Percentiles rank a stretch among this genome's conserved stretches.
phyloP scores from a whole-genome alignment of 208 protist species.

The Wallacemonas rigidus region DNA sequence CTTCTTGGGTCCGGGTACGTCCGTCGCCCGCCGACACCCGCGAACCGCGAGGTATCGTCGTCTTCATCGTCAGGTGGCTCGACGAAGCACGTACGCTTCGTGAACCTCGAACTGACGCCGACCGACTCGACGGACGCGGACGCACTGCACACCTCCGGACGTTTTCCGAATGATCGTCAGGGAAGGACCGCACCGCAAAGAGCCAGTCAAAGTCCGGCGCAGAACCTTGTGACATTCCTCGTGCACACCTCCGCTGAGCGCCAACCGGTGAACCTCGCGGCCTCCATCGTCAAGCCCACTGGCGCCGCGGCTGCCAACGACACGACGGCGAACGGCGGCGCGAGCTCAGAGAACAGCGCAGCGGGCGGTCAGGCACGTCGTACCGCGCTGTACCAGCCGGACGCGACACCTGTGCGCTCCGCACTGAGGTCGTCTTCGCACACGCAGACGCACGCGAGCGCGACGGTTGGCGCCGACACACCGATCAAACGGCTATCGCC shows the following conservation, averaged over 20 bases:
- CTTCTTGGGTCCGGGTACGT: no score
- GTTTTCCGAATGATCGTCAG: no score
- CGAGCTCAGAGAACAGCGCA: neutral
- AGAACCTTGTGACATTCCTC: neutral
- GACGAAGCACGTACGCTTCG: slow-evolving; percentile 9
- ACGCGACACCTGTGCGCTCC: slow-evolving; percentile 10
- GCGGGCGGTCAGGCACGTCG: neutral
- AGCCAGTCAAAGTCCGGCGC: neutral
- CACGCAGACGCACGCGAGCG: neutral
- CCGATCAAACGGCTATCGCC: no score
- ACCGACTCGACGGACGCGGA: neutral
- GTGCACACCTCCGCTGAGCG: slow-evolving; percentile 9
- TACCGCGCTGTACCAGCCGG: slow-evolving; percentile 2
- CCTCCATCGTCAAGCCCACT: slow-evolving; percentile 7
- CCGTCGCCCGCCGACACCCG: no score
- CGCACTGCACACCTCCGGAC: neutral
- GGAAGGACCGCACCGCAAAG: no score
- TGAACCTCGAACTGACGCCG: neutral
- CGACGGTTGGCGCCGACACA: no score
- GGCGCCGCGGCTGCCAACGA: neutral
- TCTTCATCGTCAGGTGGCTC: slow-evolving; percentile 1
- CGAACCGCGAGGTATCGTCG: neutral
- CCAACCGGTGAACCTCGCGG: neutral
- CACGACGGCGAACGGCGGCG: neutral
- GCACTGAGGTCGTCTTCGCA: slow-evolving; percentile 2